Base-by-base conservation (phyloP, 2,329 filamentous ascomycete species). In the Plectosphaerella plurivora region DNA sequence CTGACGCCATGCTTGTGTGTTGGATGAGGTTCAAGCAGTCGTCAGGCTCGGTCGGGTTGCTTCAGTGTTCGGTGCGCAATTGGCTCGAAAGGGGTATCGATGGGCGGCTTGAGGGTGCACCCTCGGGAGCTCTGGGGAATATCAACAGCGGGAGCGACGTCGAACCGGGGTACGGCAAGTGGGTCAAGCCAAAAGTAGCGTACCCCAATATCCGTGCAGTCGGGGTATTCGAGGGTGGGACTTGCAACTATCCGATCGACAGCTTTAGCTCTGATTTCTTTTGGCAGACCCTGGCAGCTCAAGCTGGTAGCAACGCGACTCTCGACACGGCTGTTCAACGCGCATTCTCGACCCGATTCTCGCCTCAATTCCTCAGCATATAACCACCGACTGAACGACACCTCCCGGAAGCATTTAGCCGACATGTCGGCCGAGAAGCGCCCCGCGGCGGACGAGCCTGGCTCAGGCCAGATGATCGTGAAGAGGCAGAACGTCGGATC, bases 361-460 rank as follows among this genome's bases (percentile, higher is more conserved):
- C n/a, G 12, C 16, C 42, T 12, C 15, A 15, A 12, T 14, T 20
- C 16, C 20, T 15, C 16, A 36, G 33, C 3, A 3, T 10, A 45
- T 14, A 33, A 25, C 22, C 3, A 15, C 45, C 35, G 44, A 28
- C 14, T n/a, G 10, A 39, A 18, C 7, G 37, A 22, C 22, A 22
- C 16, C 37, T 7, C 5, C 7, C 14, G 15, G 16, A 20, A 16
- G 18, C 44, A 28, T 28, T n/a, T 28, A 5, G 11, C 5, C 61
- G 66, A n/a, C 54, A 97, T 96, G 92, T 91, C 91, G 35, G 82
- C 88, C 57, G 92, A 96, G 72, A 97, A 99, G 75, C 84, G 94
- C 66, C 88, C 91, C 54, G 91, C 92, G n/a, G 86, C 89, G 56
- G 87, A 88, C 61, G 88, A 89, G 55, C 93, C 93, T 60, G 83